Conservation (phyloP, 352 stramenopile genomes). For the Pythium periplocum region DNA sequence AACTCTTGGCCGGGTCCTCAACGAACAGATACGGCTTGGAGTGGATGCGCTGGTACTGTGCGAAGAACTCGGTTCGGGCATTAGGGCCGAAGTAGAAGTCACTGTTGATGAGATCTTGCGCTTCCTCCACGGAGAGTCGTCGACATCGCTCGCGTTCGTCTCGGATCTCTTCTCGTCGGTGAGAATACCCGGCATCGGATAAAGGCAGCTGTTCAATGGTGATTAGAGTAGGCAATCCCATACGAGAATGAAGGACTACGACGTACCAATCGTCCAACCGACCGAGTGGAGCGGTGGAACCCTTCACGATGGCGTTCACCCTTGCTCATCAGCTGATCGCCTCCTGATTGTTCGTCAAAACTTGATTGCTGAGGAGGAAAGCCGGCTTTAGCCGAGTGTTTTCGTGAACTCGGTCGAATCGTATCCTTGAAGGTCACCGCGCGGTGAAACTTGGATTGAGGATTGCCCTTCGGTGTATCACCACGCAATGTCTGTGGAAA, state of each 20-base stretch:
- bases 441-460: constrained; percentile 3
- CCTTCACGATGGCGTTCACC: neutral
- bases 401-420: too few species aligned
- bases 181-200: neutral
- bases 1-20: constrained; percentile 12
- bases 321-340: too few species aligned
- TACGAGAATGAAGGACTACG: neutral
- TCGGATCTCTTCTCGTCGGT: constrained; percentile 1
- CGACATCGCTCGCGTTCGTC: constrained; percentile 12
- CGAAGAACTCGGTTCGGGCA: constrained; percentile 55
- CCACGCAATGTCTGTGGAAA: constrained; percentile 14
- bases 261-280: constrained; percentile 11
- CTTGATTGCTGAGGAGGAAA: neutral
- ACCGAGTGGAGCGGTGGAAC: constrained; percentile 6
- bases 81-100: constrained; percentile 58
- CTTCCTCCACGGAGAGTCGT: constrained; percentile 33
- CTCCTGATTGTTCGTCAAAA: too few species aligned
- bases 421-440: constrained; percentile 8
- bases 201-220: too few species aligned
- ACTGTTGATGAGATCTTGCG: constrained; percentile 30
- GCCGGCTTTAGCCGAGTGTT: neutral
- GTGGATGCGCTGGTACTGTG: constrained; percentile 54
- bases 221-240: too few species aligned
- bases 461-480: constrained; percentile 11
- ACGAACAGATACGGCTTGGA: constrained; percentile 66